Base-by-base conservation (phyloP, 441 rosid genomes). In the Capsella rubella region DNA sequence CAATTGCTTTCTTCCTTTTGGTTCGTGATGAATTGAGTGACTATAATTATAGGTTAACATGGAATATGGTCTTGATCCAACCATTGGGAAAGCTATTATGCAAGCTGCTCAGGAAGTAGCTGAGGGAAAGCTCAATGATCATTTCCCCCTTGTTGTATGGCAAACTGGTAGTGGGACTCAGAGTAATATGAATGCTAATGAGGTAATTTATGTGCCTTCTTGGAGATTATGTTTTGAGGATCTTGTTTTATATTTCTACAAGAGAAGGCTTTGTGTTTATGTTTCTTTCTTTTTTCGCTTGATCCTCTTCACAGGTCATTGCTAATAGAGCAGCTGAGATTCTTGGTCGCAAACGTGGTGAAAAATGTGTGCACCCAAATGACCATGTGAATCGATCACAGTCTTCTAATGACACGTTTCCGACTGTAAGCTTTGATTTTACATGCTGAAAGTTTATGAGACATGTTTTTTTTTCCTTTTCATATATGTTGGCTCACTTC, bases 131-230 rank as follows among this genome's bases (percentile, higher is more conserved):
- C 80, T 95, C 47, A 89, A 80, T 9, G 97, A 92, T 81, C 98
- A 92, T 75, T 95, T 95, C 60, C 98, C 95, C 0, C 98, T 95
- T 57, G 96, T 92, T 55, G 87, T 95, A 6, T 95, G 99, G 99
- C 99, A 95, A 84, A 92, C 99, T 70, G 99, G 99, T 58, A 95
- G 99, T 79, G 98, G 99, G 29, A 95, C 99, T 78, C 99, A 95
- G 78, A 92, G 97, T 80, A 95, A 95, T 79, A 95, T 95, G 99
- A 95, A 95, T 76, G 99, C 99, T 54, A 95, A 95, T 75, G 99
- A 95, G 98, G 78, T 74, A 2, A 32, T 8, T 57, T 37, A 2
- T 27, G 3, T 16, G 56, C 31, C 11, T 8, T 62, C 37, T 62
- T 62, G 5, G 27, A 28, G 8, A 28, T 51, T 34, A 1, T 32